Base-by-base conservation (phyloP, 306 rosid genomes). In the Urtica urens region DNA sequence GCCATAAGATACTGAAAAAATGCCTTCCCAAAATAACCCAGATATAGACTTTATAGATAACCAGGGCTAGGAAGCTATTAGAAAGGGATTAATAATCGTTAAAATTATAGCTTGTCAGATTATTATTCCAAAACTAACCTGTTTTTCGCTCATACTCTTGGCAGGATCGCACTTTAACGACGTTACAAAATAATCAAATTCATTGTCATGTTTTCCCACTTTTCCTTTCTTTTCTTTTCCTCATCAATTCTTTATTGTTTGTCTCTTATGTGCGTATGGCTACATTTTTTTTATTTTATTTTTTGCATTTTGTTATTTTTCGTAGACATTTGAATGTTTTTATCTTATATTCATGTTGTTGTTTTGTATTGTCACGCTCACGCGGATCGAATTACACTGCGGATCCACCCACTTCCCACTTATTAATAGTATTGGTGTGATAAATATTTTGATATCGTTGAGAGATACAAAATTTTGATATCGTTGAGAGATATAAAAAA, bases 1-100 rank as follows among this genome's bases (percentile, higher is more conserved):
- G 72, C 72, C 69, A 19, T 73, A 79, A 72, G 94, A 57, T 47
- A 86, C 55, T 56, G n/a, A 59, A 69, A 60, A 30, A 66, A 57
- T 64, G 74, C 72, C 59, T 40, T 48, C 16, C 4, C 11, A 30
- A 51, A 57, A 66, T 65, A 30, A 31, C 18, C 30, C 39, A 63
- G 34, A 37, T 38, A 49, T 35, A 13, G 11, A 35, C n/a, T 28
- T 27, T 3, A 25, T 67, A 51, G 20, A 54, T 23, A 61, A 5
- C 29, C 10, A 7, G 10, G 44, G 22, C 28, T 38, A 35, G 5
- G 13, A 47, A 13, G 37, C 23, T 19, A 30, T 39, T 46, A 34
- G 14, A 55, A 55, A 10, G 23, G 11, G 21, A 10, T 7, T 25
- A 4, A 54, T 6, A 15, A 17, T 24, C 4, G 3, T 6, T 27